Percentiles rank a stretch among this genome's conserved stretches.
Evolutionary conservation across 495 filamentous ascomycete genomes (phyloP).

Genomic region (Tetracladium marchalianum): DNA sequence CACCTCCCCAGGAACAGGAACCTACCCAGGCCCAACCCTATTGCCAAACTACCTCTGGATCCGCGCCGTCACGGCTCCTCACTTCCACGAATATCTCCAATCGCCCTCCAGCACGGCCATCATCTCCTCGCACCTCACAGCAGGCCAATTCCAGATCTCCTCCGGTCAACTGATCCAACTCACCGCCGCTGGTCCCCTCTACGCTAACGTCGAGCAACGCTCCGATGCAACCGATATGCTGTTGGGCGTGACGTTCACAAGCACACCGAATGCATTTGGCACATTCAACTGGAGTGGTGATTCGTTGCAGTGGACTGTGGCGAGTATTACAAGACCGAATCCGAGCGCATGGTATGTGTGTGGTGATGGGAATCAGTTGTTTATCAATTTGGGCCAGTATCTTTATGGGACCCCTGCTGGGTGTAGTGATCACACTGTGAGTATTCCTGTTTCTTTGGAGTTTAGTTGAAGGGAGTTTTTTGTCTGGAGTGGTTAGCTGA

Average conservation of each 20-base stretch:
- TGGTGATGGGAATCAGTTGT: constrained; percentile 34
- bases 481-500: constrained; percentile 6
- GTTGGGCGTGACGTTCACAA: constrained; percentile 32
- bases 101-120: constrained; percentile 38
- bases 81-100: constrained; percentile 57
- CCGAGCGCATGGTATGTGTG: constrained; percentile 49
- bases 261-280: constrained; percentile 43
- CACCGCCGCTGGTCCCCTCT: constrained; percentile 25
- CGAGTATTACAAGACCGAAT: constrained; percentile 42
- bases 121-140: constrained; percentile 41
- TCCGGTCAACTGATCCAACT: constrained; percentile 46
- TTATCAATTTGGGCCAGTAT: constrained; percentile 52
- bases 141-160: constrained; percentile 50
- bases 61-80: constrained; percentile 46
- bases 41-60: constrained; percentile 48
- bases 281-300: constrained; percentile 49
- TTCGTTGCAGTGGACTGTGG: constrained; percentile 39
- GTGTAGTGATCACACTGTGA: constrained; percentile 48
- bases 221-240: constrained; percentile 15
- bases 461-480: not conserved
- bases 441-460: constrained; percentile 11
- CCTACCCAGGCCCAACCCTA: constrained; percentile 31
- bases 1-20: not conserved
- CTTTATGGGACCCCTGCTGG: constrained; percentile 45
- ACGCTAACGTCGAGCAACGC: constrained; percentile 24